Percentiles rank a stretch among this genome's conserved stretches.
Conservation (phyloP, 2,329 filamentous ascomycete genomes). For the Capronia coronata region DNA sequence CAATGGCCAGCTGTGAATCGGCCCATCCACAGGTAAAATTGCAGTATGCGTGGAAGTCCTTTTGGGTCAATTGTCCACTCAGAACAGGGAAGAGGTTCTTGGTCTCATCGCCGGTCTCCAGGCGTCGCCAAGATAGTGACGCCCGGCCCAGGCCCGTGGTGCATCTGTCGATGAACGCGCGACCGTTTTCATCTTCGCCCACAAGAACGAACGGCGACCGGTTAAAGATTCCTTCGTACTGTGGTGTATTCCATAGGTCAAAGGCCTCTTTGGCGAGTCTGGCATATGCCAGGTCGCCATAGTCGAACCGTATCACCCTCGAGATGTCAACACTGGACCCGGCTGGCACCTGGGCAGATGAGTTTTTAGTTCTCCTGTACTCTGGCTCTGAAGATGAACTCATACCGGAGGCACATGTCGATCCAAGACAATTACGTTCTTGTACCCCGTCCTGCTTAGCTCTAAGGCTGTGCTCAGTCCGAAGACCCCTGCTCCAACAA, state of each 20-base stretch:
- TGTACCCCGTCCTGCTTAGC: constrained; percentile 49
- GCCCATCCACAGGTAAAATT: constrained; percentile 43
- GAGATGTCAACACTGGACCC: constrained; percentile 34
- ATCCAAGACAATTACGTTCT: constrained; percentile 42
- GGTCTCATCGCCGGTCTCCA: constrained; percentile 25
- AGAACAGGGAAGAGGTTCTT: constrained; percentile 35
- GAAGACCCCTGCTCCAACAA: constrained; percentile 61
- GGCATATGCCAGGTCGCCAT: constrained; percentile 31
- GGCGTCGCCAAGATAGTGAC: background rate
- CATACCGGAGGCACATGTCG: constrained; percentile 15
- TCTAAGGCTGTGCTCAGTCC: constrained; percentile 63
- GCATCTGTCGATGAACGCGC: constrained; percentile 19
- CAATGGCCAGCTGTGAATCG: constrained; percentile 35
- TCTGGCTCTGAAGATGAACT: too few relatives aligned
- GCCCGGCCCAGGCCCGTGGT: background rate
- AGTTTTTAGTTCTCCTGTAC: too few relatives aligned
- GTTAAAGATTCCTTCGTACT: constrained; percentile 14
- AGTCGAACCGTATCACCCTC: constrained; percentile 33
- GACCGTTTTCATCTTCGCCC: constrained; percentile 28
- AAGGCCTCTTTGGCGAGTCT: constrained; percentile 31
- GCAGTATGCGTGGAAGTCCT: constrained; percentile 37
- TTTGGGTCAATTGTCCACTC: constrained; percentile 35
- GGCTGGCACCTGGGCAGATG: constrained; percentile 31
- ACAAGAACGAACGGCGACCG: constrained; percentile 25
- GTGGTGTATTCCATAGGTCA: constrained; percentile 17